Evolutionary conservation across 129 eudicot species (phyloP), one percentile per base, ranked within the genome.

Genomic region (Silybum marianum): DNA sequence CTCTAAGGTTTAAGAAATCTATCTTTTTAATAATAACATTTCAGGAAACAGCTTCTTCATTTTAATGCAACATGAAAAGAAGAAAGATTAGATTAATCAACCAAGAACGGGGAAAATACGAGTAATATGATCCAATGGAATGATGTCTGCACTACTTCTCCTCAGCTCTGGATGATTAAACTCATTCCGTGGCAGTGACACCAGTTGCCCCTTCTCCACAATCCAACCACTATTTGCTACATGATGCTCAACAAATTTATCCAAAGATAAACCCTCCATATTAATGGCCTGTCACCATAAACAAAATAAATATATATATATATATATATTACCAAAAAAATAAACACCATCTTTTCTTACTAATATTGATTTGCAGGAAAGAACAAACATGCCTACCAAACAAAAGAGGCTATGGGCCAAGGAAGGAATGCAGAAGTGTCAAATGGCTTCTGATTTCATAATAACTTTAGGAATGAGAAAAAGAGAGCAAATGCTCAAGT

Each of bases 41-140:
- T 58, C 23, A 58, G 9, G 19, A 18, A 58, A 58, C 6, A n/a
- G 9, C 9, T 3, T 5, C 0, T 54, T 7, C 22, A 1, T 16
- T 6, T 40, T 40, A 40, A 40, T 40, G 42, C 36, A 40, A 10
- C 16, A 58, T 54, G 22, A 58, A 58, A 58, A 19, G 9, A 58
- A 19, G 21, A 6, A n/a, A 62, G 83, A 23, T 63, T 40, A 26
- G 46, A 34, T 2, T 0, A 67, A 66, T 92, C 75, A 95, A 76
- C 99, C 90, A 69, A 95, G 98, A 54, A 92, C 88, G 14, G 99
- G 99, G 76, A 91, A 88, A 78, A 95, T 92, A 19, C 95, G 90
- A 60, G 99, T 80, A 19, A 95, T 79, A 69, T 87, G 93, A 71
- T 92, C 97, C 90, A 95, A 82, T 0, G 97, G 97, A 36, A 95